Evolutionary conservation across 2,329 filamentous ascomycete genomes (phyloP).

Genomic region (Zasmidium cellare): DNA sequence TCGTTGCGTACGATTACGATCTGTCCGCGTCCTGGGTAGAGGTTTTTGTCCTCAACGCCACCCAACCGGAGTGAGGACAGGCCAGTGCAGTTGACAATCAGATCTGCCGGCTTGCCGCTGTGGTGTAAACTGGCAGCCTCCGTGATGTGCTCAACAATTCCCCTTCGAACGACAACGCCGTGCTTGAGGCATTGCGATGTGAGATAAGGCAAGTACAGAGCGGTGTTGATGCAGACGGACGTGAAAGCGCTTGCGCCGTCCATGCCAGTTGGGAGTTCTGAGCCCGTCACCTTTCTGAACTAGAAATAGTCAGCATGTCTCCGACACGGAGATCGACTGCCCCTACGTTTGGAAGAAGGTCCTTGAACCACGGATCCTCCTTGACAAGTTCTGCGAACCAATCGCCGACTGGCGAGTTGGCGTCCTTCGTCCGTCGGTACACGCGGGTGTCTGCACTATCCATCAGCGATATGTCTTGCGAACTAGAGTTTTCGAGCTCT

Average conservation of each 20-base stretch:
- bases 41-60: conserved; percentile 72
- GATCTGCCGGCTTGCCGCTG: conserved; percentile 58
- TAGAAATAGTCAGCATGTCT: conserved; percentile 17
- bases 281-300: conserved; percentile 34
- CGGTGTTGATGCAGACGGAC: conserved; percentile 88
- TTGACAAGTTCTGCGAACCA: conserved; percentile 67
- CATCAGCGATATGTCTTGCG: not conserved
- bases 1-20: conserved; percentile 81
- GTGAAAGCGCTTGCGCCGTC: conserved; percentile 75
- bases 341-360: conserved; percentile 66
- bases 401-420: conserved; percentile 51
- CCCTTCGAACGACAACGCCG: conserved; percentile 59
- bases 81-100: conserved; percentile 85
- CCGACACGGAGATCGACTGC: not conserved
- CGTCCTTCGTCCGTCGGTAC: conserved; percentile 64
- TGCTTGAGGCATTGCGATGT: conserved; percentile 74
- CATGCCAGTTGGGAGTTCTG: conserved; percentile 59
- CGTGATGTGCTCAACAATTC: conserved; percentile 62
- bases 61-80: conserved; percentile 73
- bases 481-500: not conserved
- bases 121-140: conserved; percentile 67
- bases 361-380: conserved; percentile 71
- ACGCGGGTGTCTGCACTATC: conserved; percentile 49
- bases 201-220: conserved; percentile 84
- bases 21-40: conserved; percentile 80